These are phyloP conservation scores for Carex scoparia DNA, from an alignment of 176 grass and related monocot species.

Conservation along the genomic window DNA sequence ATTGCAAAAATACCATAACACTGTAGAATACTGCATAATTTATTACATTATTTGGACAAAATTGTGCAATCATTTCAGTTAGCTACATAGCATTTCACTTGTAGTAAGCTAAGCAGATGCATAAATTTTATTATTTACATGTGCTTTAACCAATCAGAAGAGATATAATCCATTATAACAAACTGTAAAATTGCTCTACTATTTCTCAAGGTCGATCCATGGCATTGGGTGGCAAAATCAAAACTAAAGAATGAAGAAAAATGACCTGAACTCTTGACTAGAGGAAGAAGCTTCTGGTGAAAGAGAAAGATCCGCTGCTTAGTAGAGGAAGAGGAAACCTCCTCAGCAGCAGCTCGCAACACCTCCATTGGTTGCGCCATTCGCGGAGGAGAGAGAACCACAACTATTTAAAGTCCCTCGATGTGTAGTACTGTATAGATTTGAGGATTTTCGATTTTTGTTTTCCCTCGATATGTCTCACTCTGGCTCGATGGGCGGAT, in stretches of 20 bases:
- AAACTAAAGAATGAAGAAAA: conserved; percentile 26
- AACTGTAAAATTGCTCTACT: background rate
- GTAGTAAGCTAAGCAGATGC: background rate
- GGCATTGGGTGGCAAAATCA: background rate
- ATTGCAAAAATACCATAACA: background rate
- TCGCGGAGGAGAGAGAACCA: conserved; percentile 5
- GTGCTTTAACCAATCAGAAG: background rate
- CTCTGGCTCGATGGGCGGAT: background rate
- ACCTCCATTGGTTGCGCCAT: conserved; percentile 45
- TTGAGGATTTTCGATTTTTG: background rate
- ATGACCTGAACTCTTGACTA: conserved; percentile 36
- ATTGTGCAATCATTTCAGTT: background rate
- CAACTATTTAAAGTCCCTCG: background rate
- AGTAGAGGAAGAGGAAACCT: conserved; percentile 63
- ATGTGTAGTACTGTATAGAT: background rate
- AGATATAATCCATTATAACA: background rate
- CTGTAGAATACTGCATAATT: background rate
- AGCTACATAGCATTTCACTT: background rate
- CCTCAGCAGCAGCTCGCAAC: conserved; percentile 53
- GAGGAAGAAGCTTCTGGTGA: conserved; percentile 42
- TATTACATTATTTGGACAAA: background rate
- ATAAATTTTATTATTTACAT: background rate
- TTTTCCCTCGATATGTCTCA: background rate
- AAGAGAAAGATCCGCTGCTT: conserved; percentile 80
- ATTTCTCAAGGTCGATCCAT: background rate